A percentile compares a stretch with the other conserved stretches of the same genome.
Evolutionary conservation across 495 filamentous ascomycete genomes (phyloP).

Genomic region (Podospora pseudopauciseta): DNA sequence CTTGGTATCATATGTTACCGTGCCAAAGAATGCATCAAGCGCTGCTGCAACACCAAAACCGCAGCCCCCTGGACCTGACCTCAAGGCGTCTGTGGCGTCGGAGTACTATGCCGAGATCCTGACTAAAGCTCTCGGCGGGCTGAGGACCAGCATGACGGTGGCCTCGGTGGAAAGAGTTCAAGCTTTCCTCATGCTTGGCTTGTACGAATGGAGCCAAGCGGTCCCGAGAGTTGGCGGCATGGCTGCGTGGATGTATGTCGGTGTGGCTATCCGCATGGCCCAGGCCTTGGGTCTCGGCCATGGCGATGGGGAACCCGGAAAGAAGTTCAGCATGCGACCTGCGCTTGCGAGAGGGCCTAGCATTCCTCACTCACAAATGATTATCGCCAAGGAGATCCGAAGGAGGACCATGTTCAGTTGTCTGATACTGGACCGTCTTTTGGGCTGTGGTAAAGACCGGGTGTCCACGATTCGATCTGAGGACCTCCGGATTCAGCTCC

Average conservation of each 20-base stretch:
- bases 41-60: slow-evolving; percentile 36
- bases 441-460: slow-evolving; percentile 72
- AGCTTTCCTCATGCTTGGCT: slow-evolving; percentile 73
- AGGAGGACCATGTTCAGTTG: slow-evolving; percentile 84
- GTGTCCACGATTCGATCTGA: slow-evolving; percentile 64
- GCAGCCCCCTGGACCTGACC: slow-evolving; percentile 26
- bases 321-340: slow-evolving; percentile 22
- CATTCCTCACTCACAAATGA: slow-evolving; percentile 41
- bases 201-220: slow-evolving; percentile 82
- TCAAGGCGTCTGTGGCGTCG: slow-evolving; percentile 63
- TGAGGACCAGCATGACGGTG: slow-evolving; percentile 51
- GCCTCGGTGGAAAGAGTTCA: slow-evolving; percentile 69
- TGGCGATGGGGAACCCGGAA: slow-evolving; percentile 45
- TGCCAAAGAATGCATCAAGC: slow-evolving; percentile 31
- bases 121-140: slow-evolving; percentile 58
- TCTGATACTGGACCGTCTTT: slow-evolving; percentile 75
- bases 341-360: slow-evolving; percentile 16
- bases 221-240: slow-evolving; percentile 55
- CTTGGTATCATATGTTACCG: slow-evolving; percentile 60
- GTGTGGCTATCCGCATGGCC: slow-evolving; percentile 69
- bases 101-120: slow-evolving; percentile 76
- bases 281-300: slow-evolving; percentile 68
- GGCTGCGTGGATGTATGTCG: slow-evolving; percentile 74
- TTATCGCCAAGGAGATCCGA: slow-evolving; percentile 70
- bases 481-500: slow-evolving; percentile 65